phyloP scores from a whole-genome alignment of 352 stramenopile genomes.

The Globisporangium abappressorium region DNA sequence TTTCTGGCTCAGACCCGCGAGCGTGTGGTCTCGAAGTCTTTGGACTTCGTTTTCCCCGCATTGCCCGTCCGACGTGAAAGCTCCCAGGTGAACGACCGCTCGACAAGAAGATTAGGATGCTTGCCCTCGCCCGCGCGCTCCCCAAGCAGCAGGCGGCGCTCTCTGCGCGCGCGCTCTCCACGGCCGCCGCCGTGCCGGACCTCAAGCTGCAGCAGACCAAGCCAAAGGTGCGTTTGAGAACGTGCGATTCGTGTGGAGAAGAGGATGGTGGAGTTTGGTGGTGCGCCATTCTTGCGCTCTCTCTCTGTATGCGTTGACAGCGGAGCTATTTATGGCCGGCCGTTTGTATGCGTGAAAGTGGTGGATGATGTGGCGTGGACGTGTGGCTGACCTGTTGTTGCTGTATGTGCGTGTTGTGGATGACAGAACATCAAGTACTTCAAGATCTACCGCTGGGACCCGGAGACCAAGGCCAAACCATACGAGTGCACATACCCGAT shows the following conservation, averaged over 20 bases:
- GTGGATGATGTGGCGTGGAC: neutral
- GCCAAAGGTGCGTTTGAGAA: conserved; percentile 50
- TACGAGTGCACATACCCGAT: conserved; percentile 97
- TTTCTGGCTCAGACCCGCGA: conserved; percentile 3
- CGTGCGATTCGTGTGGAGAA: no score
- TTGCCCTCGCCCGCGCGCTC: conserved; percentile 18
- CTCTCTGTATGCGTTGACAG: neutral
- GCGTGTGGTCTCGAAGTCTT: conserved; percentile 1
- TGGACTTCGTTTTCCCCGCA: conserved; percentile 8
- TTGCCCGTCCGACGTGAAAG: conserved; percentile 16
- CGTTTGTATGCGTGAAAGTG: neutral
- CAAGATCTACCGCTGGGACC: conserved; percentile 99
- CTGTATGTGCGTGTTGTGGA: conserved; percentile 7
- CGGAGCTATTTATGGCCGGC: neutral
- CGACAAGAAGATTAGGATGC: neutral
- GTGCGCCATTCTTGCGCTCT: neutral
- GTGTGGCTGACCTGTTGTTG: neutral
- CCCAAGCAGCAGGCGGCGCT: conserved; percentile 31
- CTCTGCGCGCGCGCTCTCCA: conserved; percentile 55
- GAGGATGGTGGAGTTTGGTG: conserved; percentile 1
- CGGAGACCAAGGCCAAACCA: conserved; percentile 92
- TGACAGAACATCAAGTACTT: conserved; percentile 96
- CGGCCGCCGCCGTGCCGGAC: conserved; percentile 40
- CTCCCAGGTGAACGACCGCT: neutral
- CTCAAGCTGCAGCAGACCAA: conserved; percentile 73